phyloP scores from a whole-genome alignment of 192 early-diverging fungal species.

The Gonapodya prolifera region DNA sequence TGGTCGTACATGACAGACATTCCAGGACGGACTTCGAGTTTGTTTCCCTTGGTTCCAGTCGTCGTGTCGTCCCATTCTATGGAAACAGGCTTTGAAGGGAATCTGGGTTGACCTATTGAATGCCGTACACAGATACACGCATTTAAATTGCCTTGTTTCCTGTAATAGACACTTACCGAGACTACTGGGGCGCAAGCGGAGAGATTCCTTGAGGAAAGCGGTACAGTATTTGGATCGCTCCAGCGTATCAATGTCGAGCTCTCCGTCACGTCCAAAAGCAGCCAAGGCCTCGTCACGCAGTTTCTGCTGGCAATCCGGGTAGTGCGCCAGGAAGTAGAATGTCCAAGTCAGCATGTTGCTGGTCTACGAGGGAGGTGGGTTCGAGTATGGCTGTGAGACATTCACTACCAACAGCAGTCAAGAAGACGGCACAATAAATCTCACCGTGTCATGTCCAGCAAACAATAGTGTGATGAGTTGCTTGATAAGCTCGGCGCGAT shows the following conservation, averaged over 20 bases:
- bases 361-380: too few species aligned
- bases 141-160: too few species aligned
- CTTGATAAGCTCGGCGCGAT: neutral
- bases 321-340: neutral
- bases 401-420: too few species aligned
- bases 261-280: neutral
- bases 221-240: neutral
- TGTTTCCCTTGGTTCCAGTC: neutral
- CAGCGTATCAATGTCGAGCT: neutral
- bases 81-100: neutral
- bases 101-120: neutral
- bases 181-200: neutral
- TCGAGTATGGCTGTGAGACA: too few species aligned
- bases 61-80: neutral
- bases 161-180: neutral
- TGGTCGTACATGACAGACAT: neutral
- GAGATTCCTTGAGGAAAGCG: neutral
- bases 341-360: neutral
- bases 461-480: neutral
- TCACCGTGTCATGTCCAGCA: neutral
- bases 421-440: neutral
- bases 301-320: neutral
- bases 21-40: neutral
- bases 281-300: neutral
- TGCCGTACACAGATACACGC: too few species aligned